phyloP scores from a whole-genome alignment of 1,139 yeast genomes.

The Lodderomyces parapsilosis region DNA sequence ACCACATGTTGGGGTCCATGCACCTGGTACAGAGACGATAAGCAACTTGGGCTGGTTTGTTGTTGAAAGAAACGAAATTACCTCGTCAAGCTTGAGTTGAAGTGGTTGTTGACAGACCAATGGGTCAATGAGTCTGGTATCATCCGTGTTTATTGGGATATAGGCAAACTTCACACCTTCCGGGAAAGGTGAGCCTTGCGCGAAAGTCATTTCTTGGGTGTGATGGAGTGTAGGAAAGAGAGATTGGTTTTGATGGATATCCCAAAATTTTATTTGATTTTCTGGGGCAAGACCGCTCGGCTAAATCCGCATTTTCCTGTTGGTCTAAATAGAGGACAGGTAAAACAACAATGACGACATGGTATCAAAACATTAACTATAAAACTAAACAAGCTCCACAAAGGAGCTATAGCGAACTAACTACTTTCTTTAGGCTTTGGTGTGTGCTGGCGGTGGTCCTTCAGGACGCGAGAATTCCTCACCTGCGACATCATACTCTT shows the following conservation, averaged over 20 bases:
- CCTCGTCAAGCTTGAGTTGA: slow-evolving; percentile 20
- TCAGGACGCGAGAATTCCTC: slow-evolving; percentile 8
- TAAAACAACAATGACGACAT: no score
- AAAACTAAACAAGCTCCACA: not conserved
- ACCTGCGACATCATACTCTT: not conserved
- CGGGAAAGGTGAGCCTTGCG: slow-evolving; percentile 44
- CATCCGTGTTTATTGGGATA: slow-evolving; percentile 46
- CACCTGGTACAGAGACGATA: slow-evolving; percentile 84
- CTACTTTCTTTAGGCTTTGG: slow-evolving; percentile 5
- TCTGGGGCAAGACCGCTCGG: no score
- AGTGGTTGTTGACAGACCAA: slow-evolving; percentile 50
- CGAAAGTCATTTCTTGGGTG: slow-evolving; percentile 13
- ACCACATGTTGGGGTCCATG: slow-evolving; percentile 90
- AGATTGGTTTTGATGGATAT: no score
- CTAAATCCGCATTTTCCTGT: slow-evolving; percentile 1
- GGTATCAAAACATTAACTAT: no score
- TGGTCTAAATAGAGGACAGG: no score
- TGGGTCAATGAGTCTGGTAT: slow-evolving; percentile 40
- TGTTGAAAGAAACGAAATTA: slow-evolving; percentile 10
- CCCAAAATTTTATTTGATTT: no score
- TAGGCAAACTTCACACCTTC: slow-evolving; percentile 52
- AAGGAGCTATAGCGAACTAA: not conserved
- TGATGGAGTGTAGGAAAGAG: not conserved
- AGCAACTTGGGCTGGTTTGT: slow-evolving; percentile 41
- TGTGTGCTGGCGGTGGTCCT: slow-evolving; percentile 14